Conservation (phyloP, 345 rosid genomes). For the Brassica juncea region DNA sequence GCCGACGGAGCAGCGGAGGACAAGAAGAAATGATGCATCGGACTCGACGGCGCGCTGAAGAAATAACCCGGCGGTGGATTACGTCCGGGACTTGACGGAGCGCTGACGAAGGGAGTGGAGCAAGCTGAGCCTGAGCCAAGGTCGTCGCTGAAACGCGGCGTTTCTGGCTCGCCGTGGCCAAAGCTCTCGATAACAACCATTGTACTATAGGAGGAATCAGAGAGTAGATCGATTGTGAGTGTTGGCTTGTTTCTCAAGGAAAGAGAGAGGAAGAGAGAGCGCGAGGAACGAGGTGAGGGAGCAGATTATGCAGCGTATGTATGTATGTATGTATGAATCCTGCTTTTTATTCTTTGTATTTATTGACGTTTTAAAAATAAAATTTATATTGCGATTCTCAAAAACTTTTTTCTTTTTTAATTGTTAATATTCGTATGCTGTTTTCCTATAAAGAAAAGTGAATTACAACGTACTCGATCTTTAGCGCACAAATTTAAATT, state of each 20-base stretch:
- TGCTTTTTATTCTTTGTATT: slow-evolving; percentile 32
- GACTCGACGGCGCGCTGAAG: slow-evolving; percentile 94
- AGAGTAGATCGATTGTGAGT: slow-evolving; percentile 28
- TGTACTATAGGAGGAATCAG: neutral
- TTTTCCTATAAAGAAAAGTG: slow-evolving; percentile 12
- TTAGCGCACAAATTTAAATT: neutral
- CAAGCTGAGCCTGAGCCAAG: slow-evolving; percentile 44
- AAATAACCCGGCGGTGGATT: slow-evolving; percentile 58
- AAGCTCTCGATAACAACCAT: slow-evolving; percentile 30
- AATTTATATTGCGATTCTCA: slow-evolving; percentile 7
- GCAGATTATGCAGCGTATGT: slow-evolving; percentile 30
- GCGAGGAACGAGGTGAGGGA: slow-evolving; percentile 37
- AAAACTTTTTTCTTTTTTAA: neutral
- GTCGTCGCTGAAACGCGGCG: slow-evolving; percentile 40
- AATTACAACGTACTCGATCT: slow-evolving; percentile 1
- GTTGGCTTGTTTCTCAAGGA: slow-evolving; percentile 40
- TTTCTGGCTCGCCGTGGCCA: slow-evolving; percentile 28
- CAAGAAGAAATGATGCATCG: slow-evolving; percentile 86
- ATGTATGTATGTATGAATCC: slow-evolving; percentile 1
- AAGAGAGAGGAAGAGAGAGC: slow-evolving; percentile 36
- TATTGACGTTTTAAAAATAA: slow-evolving; percentile 1
- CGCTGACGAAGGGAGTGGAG: slow-evolving; percentile 94
- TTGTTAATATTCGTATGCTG: neutral
- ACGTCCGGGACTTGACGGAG: slow-evolving; percentile 94
- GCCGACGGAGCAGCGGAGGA: slow-evolving; percentile 35